Percentiles rank a stretch among this genome's conserved stretches.
Conservation (phyloP, 768 basidiomycete genomes). For the Phlegmacium glaucopus region DNA sequence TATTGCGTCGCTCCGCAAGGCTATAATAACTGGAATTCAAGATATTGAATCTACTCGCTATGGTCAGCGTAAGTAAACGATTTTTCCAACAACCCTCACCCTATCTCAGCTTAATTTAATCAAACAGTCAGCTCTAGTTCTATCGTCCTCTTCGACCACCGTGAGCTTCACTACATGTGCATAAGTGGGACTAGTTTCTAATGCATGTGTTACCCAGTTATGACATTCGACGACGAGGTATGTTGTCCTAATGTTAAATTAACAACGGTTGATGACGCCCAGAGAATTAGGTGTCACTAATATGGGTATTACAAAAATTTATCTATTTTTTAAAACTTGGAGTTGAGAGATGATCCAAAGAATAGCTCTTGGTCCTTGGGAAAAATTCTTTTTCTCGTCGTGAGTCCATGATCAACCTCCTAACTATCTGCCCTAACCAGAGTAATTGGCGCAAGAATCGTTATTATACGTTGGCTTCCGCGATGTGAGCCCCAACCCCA, state of each 20-base stretch:
- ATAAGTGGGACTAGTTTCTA: background rate
- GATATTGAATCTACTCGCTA: constrained; percentile 41
- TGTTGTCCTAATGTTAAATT: constrained; percentile 7
- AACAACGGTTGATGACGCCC: background rate
- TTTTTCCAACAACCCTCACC: background rate
- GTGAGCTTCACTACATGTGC: constrained; percentile 28
- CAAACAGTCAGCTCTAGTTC: constrained; percentile 45
- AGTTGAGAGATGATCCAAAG: constrained; percentile 20
- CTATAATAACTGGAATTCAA: constrained; percentile 23
- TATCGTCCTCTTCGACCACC: constrained; percentile 53
- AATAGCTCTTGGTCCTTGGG: constrained; percentile 53
- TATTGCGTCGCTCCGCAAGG: background rate
- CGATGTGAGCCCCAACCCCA: constrained; percentile 49
- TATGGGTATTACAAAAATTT: constrained; percentile 39
- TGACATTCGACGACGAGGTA: constrained; percentile 54
- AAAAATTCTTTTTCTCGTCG: constrained; percentile 52
- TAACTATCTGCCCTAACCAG: background rate
- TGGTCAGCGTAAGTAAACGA: constrained; percentile 38
- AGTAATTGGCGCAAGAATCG: constrained; percentile 42
- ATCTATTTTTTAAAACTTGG: too few species aligned
- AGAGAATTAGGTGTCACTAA: constrained; percentile 40
- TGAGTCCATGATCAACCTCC: constrained; percentile 21
- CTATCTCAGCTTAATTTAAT: background rate
- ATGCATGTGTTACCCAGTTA: constrained; percentile 26
- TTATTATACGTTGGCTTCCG: constrained; percentile 49